Percentiles rank a stretch among this genome's conserved stretches.
Evolutionary conservation across 352 stramenopile species (phyloP).

Genomic region (Phytophthora constricta): DNA sequence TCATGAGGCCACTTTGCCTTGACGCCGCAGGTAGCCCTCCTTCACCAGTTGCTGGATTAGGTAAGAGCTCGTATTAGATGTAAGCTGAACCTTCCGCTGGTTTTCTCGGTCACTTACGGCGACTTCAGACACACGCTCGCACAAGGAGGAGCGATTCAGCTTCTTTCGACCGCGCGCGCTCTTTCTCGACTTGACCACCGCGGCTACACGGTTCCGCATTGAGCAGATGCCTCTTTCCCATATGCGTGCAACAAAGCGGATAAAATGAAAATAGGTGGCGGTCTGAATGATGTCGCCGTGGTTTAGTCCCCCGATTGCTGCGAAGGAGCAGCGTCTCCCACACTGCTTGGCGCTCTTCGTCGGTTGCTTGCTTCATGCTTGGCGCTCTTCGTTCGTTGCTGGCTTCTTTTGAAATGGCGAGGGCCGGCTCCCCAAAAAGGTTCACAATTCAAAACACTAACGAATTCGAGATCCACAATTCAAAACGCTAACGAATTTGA

Average conservation of each 20-base stretch:
- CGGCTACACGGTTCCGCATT: not conserved
- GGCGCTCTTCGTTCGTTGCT: too few species aligned
- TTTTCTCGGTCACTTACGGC: too few species aligned
- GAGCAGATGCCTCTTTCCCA: not conserved
- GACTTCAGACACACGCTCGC: not conserved
- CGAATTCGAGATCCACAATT: not conserved
- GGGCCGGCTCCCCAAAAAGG: not conserved
- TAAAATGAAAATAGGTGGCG: not conserved
- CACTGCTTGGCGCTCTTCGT: not conserved
- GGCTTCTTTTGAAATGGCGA: not conserved
- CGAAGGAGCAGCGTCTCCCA: not conserved
- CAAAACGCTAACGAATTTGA: not conserved
- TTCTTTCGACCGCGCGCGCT: not conserved
- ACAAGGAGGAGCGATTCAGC: not conserved
- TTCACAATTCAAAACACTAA: too few species aligned
- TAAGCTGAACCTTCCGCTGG: too few species aligned
- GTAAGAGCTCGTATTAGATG: too few species aligned
- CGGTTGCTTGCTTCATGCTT: not conserved
- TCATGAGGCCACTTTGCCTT: constrained; percentile 16
- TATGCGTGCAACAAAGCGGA: not conserved
- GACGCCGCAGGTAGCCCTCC: too few species aligned
- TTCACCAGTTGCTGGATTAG: too few species aligned
- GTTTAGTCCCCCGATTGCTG: not conserved
- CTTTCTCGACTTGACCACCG: not conserved
- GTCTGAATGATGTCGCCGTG: not conserved